phyloP scores from a whole-genome alignment of 176 grass and related monocot species.

The Calamus simplicifolius region DNA sequence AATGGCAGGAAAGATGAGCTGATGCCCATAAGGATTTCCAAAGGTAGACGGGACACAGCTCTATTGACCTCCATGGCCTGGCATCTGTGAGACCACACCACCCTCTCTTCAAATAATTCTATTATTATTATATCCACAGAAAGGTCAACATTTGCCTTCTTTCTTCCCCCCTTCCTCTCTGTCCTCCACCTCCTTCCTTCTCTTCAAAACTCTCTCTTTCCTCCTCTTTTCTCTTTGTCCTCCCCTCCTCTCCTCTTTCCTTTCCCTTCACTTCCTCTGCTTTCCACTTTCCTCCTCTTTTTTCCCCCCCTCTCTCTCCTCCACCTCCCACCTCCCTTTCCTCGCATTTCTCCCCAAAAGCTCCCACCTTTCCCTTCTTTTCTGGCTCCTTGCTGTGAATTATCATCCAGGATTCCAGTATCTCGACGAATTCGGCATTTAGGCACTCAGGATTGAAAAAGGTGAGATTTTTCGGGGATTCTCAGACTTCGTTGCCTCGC shows the following conservation, averaged over 20 bases:
- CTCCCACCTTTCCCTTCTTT: background rate
- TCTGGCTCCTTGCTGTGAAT: slow-evolving; percentile 8
- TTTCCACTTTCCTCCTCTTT: slow-evolving; percentile 39
- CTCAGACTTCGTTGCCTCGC: background rate
- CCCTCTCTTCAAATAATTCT: too few species aligned
- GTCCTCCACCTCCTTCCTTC: background rate
- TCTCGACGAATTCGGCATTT: slow-evolving; percentile 24
- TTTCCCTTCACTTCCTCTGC: slow-evolving; percentile 31
- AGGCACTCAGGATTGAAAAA: background rate
- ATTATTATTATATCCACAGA: too few species aligned
- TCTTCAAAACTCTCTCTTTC: slow-evolving; percentile 29
- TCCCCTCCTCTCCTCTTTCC: background rate
- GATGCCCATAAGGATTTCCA: slow-evolving; percentile 46
- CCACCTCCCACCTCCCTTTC: slow-evolving; percentile 24
- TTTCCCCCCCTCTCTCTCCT: slow-evolving; percentile 32
- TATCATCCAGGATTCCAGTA: slow-evolving; percentile 3
- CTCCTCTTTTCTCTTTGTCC: background rate
- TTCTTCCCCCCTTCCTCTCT: background rate
- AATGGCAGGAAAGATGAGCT: slow-evolving; percentile 69
- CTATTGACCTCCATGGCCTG: slow-evolving; percentile 31
- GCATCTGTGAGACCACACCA: background rate
- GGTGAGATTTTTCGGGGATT: background rate
- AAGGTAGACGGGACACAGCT: slow-evolving; percentile 21
- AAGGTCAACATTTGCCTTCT: background rate
- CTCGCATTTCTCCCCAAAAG: slow-evolving; percentile 12